Evolutionary conservation across 495 filamentous ascomycete species (phyloP).

Genomic region (Saxispiralis lemnorum): DNA sequence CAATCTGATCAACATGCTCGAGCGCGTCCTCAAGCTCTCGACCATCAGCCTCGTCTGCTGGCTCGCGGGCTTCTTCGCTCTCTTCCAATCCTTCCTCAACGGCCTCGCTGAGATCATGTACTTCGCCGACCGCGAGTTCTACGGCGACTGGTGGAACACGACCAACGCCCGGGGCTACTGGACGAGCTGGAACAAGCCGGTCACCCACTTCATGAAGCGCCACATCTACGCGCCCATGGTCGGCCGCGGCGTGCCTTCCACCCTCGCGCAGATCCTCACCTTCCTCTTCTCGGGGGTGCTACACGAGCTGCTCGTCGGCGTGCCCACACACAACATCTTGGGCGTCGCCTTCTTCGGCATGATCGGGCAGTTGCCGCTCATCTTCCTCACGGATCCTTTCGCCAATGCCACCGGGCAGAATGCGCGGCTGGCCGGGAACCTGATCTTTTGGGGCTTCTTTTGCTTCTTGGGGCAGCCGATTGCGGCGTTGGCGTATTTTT

Average conservation of each 20-base stretch:
- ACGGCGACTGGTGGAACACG: slow-evolving; percentile 95
- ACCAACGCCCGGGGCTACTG: slow-evolving; percentile 74
- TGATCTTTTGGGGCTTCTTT: slow-evolving; percentile 89
- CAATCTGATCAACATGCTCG: slow-evolving; percentile 63
- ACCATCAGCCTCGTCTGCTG: slow-evolving; percentile 89
- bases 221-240: slow-evolving; percentile 80
- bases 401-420: slow-evolving; percentile 58
- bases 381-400: slow-evolving; percentile 57
- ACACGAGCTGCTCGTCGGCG: slow-evolving; percentile 82
- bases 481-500: slow-evolving; percentile 81
- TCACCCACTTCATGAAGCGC: slow-evolving; percentile 85
- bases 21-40: slow-evolving; percentile 82
- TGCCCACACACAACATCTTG: slow-evolving; percentile 83
- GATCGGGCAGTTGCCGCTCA: slow-evolving; percentile 79
- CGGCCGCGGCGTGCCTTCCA: slow-evolving; percentile 55
- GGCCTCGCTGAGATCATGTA: slow-evolving; percentile 74
- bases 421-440: slow-evolving; percentile 67
- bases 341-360: slow-evolving; percentile 87
- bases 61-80: slow-evolving; percentile 89
- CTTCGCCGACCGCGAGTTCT: slow-evolving; percentile 88
- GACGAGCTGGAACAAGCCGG: slow-evolving; percentile 93
- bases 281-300: slow-evolving; percentile 74
- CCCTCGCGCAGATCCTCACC: slow-evolving; percentile 52
- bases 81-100: slow-evolving; percentile 83
- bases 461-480: slow-evolving; percentile 86